Evolutionary conservation across 345 rosid species (phyloP).

Genomic region (Eucalyptus lansdowneana): DNA sequence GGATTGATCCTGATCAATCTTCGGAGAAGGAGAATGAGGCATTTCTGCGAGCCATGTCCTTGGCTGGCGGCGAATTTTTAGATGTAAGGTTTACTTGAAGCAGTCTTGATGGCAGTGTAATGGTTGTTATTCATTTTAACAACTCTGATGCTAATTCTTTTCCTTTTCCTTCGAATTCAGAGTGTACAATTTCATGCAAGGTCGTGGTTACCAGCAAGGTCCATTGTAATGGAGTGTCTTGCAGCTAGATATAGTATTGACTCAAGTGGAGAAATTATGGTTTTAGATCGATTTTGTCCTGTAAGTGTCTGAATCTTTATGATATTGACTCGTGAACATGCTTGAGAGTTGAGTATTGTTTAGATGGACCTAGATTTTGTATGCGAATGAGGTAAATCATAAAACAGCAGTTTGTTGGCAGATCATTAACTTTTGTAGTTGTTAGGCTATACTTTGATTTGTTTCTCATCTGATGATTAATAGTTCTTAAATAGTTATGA

Average conservation of each 20-base stretch:
- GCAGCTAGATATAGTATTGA: constrained; percentile 46
- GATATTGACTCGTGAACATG: neutral
- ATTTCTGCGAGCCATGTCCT: constrained; percentile 63
- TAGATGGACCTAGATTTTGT: neutral
- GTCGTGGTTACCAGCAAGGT: constrained; percentile 88
- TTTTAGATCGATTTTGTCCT: constrained; percentile 52
- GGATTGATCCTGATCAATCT: constrained; percentile 90
- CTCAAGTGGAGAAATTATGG: constrained; percentile 85
- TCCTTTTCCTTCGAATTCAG: constrained; percentile 19
- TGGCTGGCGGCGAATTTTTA: constrained; percentile 77
- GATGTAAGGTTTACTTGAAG: constrained; percentile 29
- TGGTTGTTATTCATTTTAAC: neutral
- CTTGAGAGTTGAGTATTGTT: neutral
- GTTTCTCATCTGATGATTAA: neutral
- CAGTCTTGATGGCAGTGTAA: neutral
- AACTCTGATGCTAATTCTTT: neutral
- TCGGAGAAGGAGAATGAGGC: constrained; percentile 81
- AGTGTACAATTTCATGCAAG: constrained; percentile 53
- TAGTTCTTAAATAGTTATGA: neutral
- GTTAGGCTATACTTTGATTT: neutral
- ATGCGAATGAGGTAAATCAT: neutral
- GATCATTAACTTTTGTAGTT: neutral
- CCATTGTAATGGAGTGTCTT: constrained; percentile 71
- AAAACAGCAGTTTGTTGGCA: neutral
- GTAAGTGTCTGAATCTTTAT: constrained; percentile 27